Base-by-base conservation (phyloP, 768 basidiomycete species). In the Leccinum pellstonianum region DNA sequence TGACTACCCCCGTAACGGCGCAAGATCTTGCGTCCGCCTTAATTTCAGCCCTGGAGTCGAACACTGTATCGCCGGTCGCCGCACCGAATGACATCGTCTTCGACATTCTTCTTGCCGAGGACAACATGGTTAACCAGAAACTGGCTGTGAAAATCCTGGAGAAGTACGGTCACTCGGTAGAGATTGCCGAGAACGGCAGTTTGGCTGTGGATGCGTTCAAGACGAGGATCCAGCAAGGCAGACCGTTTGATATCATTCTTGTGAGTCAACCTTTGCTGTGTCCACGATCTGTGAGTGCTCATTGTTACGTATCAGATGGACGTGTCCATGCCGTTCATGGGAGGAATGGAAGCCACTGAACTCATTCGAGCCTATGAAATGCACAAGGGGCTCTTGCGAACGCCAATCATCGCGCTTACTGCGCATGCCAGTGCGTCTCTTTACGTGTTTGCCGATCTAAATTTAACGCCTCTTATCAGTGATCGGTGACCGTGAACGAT, bases 311-410 rank as follows among this genome's bases (percentile, higher is more conserved):
- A 14, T 31, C 61, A 96, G 91, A 98, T 98, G 96, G 95, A 98
- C 68, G 90, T 97, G 14, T 97, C 95, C 11, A 95, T 96, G 93
- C 93, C 95, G 6, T 89, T 95, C 75, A 98, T 98, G 93, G 95
- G 95, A 53, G 95, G 96, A 63, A 93, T 96, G 87, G 95, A 99
- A 75, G 93, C 96, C 1, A 99, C 97, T 0, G 89, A 94, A 64
- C 79, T 93, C 58, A 97, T 98, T 62, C 86, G 96, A 54, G 82
- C 85, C 38, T 93, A 87, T 69, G 96, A 98, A 77, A 77, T 81
- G 70, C 81, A 87, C 62, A 85, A 85, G 63, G 81, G 85, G 8
- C 77, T 93, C 31, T 70, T 84, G 15, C 82, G 86, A 2, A 93
- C 86, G 6, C 96, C 97, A 1, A 98, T 99, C 66, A 93, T 98